Evolutionary conservation across 1,284 basidiomycete genomes (phyloP).

Genomic region (Rhodotorula sp.): DNA sequence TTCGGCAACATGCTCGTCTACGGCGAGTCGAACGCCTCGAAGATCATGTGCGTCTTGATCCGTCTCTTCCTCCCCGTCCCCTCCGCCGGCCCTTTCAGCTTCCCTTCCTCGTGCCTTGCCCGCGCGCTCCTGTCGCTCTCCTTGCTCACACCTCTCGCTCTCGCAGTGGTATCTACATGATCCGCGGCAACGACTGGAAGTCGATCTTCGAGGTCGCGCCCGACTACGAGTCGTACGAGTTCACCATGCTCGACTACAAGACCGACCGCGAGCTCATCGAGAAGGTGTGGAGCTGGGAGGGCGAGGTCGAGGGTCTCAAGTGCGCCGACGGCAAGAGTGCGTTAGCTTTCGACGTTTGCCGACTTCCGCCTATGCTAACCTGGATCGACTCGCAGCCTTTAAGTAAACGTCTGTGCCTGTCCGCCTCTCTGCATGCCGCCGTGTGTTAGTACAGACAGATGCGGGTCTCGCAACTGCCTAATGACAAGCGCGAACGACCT

Average conservation of each 20-base stretch:
- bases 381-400: not conserved
- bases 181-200: slow-evolving; percentile 69
- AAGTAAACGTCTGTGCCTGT: not conserved
- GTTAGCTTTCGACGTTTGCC: not conserved
- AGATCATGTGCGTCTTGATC: slow-evolving; percentile 58
- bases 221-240: slow-evolving; percentile 87
- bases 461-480: no score
- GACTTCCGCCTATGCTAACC: not conserved
- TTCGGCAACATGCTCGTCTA: slow-evolving; percentile 76
- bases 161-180: slow-evolving; percentile 69
- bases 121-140: no score
- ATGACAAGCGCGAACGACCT: no score
- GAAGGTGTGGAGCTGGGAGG: slow-evolving; percentile 84
- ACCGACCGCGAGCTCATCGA: slow-evolving; percentile 88
- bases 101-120: not conserved
- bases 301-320: slow-evolving; percentile 64
- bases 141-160: no score
- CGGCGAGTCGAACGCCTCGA: slow-evolving; percentile 71
- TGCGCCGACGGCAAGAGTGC: slow-evolving; percentile 70
- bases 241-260: slow-evolving; percentile 62
- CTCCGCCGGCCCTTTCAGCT: not conserved
- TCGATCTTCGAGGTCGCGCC: slow-evolving; percentile 76
- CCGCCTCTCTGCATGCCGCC: not conserved
- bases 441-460: no score
- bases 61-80: not conserved